Base-by-base conservation (phyloP, 176 grass and related monocot genomes). In the Dendrocalamus sinicus region DNA sequence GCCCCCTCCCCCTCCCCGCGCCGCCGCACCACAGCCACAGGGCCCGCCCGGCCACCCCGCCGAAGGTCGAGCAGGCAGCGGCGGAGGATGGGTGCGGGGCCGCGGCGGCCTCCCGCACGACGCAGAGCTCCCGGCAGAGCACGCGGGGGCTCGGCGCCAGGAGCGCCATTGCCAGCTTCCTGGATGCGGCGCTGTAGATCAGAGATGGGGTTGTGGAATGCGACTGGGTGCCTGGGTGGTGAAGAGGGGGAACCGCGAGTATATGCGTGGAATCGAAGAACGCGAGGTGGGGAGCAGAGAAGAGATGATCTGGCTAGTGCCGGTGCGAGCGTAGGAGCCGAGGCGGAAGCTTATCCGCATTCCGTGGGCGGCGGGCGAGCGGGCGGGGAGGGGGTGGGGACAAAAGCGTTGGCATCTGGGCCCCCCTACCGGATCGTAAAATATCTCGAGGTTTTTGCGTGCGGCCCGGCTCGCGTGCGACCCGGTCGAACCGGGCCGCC, bases 121-220 rank as follows among this genome's bases (percentile, higher is more conserved):
- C 23, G 77, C 81, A 76, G 8, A 88, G 70, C 35, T 91, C 89
- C 69, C 87, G 75, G 67, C 79, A 85, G 76, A 90, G 90, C 58
- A 78, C 70, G 69, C 90, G 82, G 40, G 90, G 78, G 75, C 87
- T 82, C 32, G 90, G 88, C 53, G 94, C 71, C 8, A 94, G 87
- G 67, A 89, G 82, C 50, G 85, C 83, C 94, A 97, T 96, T 47
- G 71, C 9, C 24, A n/a, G 64, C 61, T 51, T 46, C 2, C 16
- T 16, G 71, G 10, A 8, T 8, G 46, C 22, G 14, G 80, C 32
- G 12, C 2, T 24, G 54, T 2, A 2, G 63, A 20, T 22, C 73
- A 0, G 40, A 40, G 82, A 12, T 41, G 40, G 6, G 4, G 69
- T 15, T 6, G 62, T 7, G 28, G 67, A 3, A 13, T 73, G 30